phyloP scores from a whole-genome alignment of 1,284 basidiomycete species.

The Austropuccinia psidii region DNA sequence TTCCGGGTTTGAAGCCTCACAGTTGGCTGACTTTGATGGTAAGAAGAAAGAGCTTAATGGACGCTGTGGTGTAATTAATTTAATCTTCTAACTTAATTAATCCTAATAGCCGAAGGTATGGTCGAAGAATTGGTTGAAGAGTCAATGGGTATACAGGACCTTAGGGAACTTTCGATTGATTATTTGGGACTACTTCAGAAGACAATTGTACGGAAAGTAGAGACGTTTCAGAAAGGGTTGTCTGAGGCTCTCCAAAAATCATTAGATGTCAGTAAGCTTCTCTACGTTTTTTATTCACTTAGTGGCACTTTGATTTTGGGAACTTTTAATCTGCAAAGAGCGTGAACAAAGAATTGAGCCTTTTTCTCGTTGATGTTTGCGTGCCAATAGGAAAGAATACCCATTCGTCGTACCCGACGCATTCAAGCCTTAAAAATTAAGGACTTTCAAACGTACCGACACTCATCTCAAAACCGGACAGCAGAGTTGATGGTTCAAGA shows the following conservation, averaged over 20 bases:
- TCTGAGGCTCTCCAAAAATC: constrained; percentile 8
- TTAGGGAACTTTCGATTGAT: background rate
- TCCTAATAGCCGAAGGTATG: constrained; percentile 10
- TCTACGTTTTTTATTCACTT: no score
- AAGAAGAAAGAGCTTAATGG: no score
- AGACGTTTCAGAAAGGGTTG: background rate
- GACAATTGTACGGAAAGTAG: no score
- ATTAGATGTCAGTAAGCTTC: background rate
- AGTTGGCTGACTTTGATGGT: constrained; percentile 27
- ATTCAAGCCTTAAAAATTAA: background rate
- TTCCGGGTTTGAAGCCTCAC: no score
- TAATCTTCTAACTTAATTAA: no score
- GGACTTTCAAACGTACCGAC: constrained; percentile 2
- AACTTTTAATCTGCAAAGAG: no score
- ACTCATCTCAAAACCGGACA: background rate
- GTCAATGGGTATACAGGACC: background rate
- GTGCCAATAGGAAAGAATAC: background rate
- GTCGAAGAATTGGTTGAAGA: constrained; percentile 18
- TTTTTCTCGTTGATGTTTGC: background rate
- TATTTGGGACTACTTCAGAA: background rate
- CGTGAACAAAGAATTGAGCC: no score
- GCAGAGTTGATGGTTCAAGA: constrained; percentile 20
- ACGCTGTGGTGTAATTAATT: no score
- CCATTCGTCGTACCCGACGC: background rate
- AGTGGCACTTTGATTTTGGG: background rate